Evolutionary conservation across 305 asterid species (phyloP), one percentile per base, ranked within the genome.

Genomic region (Rubia tinctorum): DNA sequence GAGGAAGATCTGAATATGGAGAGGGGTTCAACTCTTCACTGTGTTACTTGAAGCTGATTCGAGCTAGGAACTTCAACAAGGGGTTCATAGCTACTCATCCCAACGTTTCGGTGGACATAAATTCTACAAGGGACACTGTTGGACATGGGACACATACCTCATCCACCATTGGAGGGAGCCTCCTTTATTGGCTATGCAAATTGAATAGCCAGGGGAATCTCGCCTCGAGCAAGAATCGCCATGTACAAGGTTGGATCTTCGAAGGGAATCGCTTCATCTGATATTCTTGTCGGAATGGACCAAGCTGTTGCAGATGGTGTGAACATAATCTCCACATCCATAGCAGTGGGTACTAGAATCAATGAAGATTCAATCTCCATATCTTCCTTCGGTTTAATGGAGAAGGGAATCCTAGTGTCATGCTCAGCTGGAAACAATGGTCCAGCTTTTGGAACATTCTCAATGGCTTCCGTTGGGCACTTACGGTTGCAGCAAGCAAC

Each of bases 1-100:
- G 73, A 61, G 91, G 90, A 30, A 66, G 37, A 5, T 88, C 89
- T 73, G 73, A 80, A 49, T 73, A 1, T 0, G 89, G 88, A 0
- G 69, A 79, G 13, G 74, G 75, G 2, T 85, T 87, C 75, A 83
- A 79, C 37, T 79, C 88, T 2, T 83, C 89, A 0, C 9, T 80
- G 63, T 85, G 89, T 67, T 84, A 87, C 78, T 75, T 61, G 73
- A 85, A 87, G 34, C 66, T 87, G 27, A 85, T 85, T 17, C 88
- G 89, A 14, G 91, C 75, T 6, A 27, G 85, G 25, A 80, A 81
- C 61, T 87, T 87, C 74, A 78, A 80, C 69, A 71, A 79, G 67
- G 89, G 86, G 3, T 40, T 72, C 6, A 27, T 55, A 17, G 87
- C 85, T 10, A 67, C 22, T 0, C 13, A 67, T 76, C 89, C 87